Evolutionary conservation across 2,329 filamentous ascomycete species (phyloP).

Genomic region (Rosellinia necatrix): DNA sequence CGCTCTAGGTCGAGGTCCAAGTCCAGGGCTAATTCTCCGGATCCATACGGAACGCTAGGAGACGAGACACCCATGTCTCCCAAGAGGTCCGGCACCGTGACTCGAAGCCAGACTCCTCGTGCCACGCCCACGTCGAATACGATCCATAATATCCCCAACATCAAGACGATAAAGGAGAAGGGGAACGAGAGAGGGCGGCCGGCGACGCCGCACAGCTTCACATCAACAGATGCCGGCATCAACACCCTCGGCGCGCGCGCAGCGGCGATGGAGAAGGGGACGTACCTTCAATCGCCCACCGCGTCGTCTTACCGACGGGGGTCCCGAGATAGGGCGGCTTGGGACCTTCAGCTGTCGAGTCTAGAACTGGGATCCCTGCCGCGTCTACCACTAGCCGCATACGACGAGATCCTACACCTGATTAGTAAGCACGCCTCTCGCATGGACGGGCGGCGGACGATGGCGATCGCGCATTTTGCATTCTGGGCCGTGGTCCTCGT

Average conservation of each 20-base stretch:
- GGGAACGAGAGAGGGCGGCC: slow-evolving; percentile 16
- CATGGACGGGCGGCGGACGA: slow-evolving; percentile 72
- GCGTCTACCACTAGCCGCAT: slow-evolving; percentile 55
- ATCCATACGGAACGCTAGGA: slow-evolving; percentile 2
- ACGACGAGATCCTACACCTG: slow-evolving; percentile 75
- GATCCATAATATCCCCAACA: background rate
- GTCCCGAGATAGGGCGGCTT: slow-evolving; percentile 38
- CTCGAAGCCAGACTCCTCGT: slow-evolving; percentile 8
- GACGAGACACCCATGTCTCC: slow-evolving; percentile 1
- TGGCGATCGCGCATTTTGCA: slow-evolving; percentile 76
- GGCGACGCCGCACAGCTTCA: slow-evolving; percentile 18
- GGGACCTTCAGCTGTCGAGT: slow-evolving; percentile 39
- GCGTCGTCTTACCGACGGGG: slow-evolving; percentile 37
- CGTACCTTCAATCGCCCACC: slow-evolving; percentile 47
- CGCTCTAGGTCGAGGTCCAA: slow-evolving; percentile 9
- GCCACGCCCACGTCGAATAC: slow-evolving; percentile 8
- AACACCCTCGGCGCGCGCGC: slow-evolving; percentile 27
- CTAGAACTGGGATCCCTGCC: slow-evolving; percentile 23
- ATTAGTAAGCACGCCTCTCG: slow-evolving; percentile 70
- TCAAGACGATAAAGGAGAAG: slow-evolving; percentile 7
- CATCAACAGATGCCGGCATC: slow-evolving; percentile 23
- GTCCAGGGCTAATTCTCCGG: slow-evolving; percentile 6
- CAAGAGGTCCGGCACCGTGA: slow-evolving; percentile 10
- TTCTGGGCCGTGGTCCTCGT: slow-evolving; percentile 68
- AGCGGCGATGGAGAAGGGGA: slow-evolving; percentile 43